Percentiles rank a stretch among this genome's conserved stretches.
Evolutionary conservation across 352 stramenopile species (phyloP).

Genomic region (Phytopythium helicoides): DNA sequence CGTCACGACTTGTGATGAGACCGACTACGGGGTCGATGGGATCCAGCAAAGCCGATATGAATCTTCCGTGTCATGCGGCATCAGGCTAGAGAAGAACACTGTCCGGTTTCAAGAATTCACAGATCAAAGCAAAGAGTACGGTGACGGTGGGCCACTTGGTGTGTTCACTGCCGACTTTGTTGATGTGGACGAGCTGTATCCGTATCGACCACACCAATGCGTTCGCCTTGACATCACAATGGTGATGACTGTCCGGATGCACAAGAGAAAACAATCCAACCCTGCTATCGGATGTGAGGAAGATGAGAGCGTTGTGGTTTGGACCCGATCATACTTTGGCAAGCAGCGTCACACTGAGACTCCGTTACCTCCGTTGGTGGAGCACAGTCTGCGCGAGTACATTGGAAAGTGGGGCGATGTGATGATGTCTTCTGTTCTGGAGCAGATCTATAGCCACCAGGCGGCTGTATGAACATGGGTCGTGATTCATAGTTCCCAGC

Average conservation of each 20-base stretch:
- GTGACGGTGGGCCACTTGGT: conserved; percentile 14
- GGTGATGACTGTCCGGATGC: conserved; percentile 19
- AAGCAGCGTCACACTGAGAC: conserved; percentile 22
- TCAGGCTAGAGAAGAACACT: conserved; percentile 21
- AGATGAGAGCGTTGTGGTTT: conserved; percentile 24
- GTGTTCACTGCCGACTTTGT: conserved; percentile 31
- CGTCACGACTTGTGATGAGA: conserved; percentile 40
- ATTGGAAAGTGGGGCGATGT: conserved; percentile 41
- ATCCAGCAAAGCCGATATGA: conserved; percentile 49
- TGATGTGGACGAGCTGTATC: conserved; percentile 35
- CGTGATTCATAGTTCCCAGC: too few relatives aligned
- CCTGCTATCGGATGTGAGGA: conserved; percentile 1
- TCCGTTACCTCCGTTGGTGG: conserved; percentile 15
- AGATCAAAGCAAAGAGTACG: conserved; percentile 16
- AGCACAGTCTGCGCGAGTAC: conserved; percentile 35
- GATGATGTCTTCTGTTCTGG: conserved; percentile 27
- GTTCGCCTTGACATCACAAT: conserved; percentile 30
- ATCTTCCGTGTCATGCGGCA: conserved; percentile 23
- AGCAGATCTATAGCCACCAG: conserved; percentile 13
- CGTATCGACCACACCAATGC: conserved; percentile 22
- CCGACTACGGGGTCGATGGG: conserved; percentile 23
- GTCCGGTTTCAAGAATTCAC: conserved; percentile 14
- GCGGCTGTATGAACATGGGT: too few relatives aligned
- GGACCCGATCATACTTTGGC: conserved; percentile 22
- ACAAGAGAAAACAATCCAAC: conserved; percentile 11